Percentiles rank a stretch among this genome's conserved stretches.
Conservation (phyloP, 139 green algal genomes). For the Closterium sp. region DNA sequence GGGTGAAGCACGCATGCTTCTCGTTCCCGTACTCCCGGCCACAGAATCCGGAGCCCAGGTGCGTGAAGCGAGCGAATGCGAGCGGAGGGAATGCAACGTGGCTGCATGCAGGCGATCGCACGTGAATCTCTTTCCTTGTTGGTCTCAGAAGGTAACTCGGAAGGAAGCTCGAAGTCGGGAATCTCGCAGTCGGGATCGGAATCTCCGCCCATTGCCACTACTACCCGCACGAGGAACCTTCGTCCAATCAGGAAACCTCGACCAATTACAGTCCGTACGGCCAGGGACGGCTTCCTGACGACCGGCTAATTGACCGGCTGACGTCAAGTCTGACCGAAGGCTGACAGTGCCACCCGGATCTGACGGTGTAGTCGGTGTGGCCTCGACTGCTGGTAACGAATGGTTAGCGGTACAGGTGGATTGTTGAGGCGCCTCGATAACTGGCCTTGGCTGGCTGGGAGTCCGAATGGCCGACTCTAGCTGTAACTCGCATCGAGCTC, state of each 20-base stretch:
- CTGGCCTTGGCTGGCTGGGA: background rate
- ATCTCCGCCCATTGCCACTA: background rate
- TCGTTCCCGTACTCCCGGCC: background rate
- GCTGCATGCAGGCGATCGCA: background rate
- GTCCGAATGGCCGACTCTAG: too few species aligned
- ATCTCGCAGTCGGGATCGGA: background rate
- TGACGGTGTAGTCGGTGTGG: background rate
- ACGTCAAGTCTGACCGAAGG: background rate
- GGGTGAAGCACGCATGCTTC: background rate
- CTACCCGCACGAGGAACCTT: background rate
- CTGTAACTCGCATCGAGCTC: background rate
- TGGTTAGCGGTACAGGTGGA: too few species aligned
- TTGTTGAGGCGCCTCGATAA: too few species aligned
- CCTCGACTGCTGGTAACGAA: too few species aligned
- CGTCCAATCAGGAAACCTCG: background rate
- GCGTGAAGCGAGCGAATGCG: background rate
- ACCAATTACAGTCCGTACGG: background rate
- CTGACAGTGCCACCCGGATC: background rate
- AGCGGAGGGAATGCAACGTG: background rate
- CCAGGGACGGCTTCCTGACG: background rate
- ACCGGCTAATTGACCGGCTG: background rate
- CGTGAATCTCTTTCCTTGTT: background rate
- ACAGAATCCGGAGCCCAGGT: background rate
- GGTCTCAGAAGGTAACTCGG: background rate
- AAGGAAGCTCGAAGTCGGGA: background rate